Conservation (phyloP, 2,329 filamentous ascomycete genomes). For the Botrytis paeoniae region DNA sequence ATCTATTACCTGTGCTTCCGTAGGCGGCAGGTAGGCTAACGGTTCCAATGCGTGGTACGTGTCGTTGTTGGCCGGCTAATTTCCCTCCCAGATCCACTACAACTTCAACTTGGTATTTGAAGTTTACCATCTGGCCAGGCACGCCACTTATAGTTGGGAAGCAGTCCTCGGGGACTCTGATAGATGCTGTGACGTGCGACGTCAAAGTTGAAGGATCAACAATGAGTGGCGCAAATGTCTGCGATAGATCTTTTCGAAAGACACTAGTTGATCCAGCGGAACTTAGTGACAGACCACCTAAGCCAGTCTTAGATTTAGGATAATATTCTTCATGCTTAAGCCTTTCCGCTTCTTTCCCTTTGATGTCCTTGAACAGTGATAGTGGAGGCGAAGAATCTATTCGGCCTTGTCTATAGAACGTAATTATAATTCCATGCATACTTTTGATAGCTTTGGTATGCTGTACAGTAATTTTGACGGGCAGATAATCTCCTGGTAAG, state of each 20-base stretch:
- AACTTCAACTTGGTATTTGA: slow-evolving; percentile 91
- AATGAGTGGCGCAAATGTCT: slow-evolving; percentile 83
- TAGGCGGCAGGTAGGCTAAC: slow-evolving; percentile 30
- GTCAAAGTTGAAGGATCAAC: slow-evolving; percentile 78
- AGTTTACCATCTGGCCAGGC: slow-evolving; percentile 90
- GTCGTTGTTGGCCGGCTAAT: slow-evolving; percentile 61
- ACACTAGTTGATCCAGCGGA: slow-evolving; percentile 83
- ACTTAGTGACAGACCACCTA: slow-evolving; percentile 81
- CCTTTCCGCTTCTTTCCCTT: slow-evolving; percentile 63
- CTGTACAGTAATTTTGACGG: slow-evolving; percentile 76
- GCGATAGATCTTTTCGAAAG: slow-evolving; percentile 93
- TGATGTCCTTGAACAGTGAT: slow-evolving; percentile 47
- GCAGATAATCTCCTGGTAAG: slow-evolving; percentile 78
- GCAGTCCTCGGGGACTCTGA: slow-evolving; percentile 83
- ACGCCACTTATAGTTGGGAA: slow-evolving; percentile 91
- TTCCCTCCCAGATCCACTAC: slow-evolving; percentile 90
- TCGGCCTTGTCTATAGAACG: slow-evolving; percentile 83
- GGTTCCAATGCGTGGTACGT: slow-evolving; percentile 36
- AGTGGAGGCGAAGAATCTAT: slow-evolving; percentile 71
- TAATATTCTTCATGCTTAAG: slow-evolving; percentile 73
- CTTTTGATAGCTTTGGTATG: slow-evolving; percentile 90
- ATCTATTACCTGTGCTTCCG: slow-evolving; percentile 25
- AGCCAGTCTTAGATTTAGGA: slow-evolving; percentile 79
- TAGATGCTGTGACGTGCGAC: slow-evolving; percentile 75
- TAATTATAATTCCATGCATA: slow-evolving; percentile 88